A percentile compares a stretch with the other conserved stretches of the same genome.
Evolutionary conservation across 1,139 yeast genomes (phyloP).

Genomic region (Geotrichum fermentans): DNA sequence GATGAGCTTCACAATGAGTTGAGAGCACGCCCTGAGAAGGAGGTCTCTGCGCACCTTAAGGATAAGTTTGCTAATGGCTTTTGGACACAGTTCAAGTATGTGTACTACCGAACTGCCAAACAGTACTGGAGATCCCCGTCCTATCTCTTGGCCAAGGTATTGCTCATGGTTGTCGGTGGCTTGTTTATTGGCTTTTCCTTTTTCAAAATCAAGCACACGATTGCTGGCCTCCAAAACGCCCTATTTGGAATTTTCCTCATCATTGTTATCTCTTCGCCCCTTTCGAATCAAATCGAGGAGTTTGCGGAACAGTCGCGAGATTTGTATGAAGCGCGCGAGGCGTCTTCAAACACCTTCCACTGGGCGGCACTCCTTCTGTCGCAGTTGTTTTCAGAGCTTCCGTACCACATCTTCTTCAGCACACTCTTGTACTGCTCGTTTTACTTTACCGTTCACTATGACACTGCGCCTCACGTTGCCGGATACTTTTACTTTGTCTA

Average conservation of each 20-base stretch:
- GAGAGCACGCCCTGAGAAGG: constrained; percentile 31
- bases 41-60: constrained; percentile 20
- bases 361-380: constrained; percentile 54
- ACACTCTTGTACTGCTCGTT: constrained; percentile 50
- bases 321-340: constrained; percentile 58
- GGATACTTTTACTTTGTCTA: constrained; percentile 54
- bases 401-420: constrained; percentile 51
- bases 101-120: constrained; percentile 36
- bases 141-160: constrained; percentile 25
- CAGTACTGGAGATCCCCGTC: constrained; percentile 43
- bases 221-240: constrained; percentile 50
- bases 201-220: constrained; percentile 47
- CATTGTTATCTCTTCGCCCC: constrained; percentile 49
- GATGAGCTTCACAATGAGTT: constrained; percentile 41
- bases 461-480: constrained; percentile 45
- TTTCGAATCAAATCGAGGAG: constrained; percentile 55
- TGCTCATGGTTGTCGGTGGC: constrained; percentile 38
- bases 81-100: constrained; percentile 37
- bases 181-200: constrained; percentile 53
- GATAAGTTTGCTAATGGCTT: constrained; percentile 32
- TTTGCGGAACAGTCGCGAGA: constrained; percentile 53
- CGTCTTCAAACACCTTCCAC: constrained; percentile 60
- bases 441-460: constrained; percentile 54
- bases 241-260: constrained; percentile 51
- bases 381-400: constrained; percentile 51